Conservation (phyloP, 176 grass and related monocot genomes). For the Triticum monococcum region DNA sequence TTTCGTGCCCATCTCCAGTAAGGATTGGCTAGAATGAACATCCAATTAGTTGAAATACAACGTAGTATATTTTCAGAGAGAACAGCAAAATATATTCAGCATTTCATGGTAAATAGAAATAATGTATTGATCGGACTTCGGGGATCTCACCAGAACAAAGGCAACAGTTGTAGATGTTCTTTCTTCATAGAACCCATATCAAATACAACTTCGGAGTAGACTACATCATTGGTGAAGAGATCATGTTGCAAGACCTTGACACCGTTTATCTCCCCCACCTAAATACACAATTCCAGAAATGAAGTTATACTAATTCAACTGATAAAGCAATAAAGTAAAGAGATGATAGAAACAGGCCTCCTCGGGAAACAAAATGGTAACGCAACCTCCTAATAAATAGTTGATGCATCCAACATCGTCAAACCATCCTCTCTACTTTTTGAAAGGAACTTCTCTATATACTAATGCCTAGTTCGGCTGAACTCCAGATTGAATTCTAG, state of each 20-base stretch:
- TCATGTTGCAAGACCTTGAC: constrained; percentile 97
- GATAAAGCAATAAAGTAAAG: constrained; percentile 24
- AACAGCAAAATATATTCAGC: background rate
- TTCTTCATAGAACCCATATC: constrained; percentile 93
- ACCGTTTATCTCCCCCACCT: constrained; percentile 92
- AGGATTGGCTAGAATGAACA: constrained; percentile 76
- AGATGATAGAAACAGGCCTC: background rate
- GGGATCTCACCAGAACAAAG: constrained; percentile 84
- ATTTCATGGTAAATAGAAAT: constrained; percentile 17
- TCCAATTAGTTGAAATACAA: constrained; percentile 34
- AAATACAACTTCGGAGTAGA: constrained; percentile 93
- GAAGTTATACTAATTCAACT: background rate
- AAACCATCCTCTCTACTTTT: background rate
- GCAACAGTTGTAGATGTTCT: constrained; percentile 85
- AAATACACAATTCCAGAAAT: constrained; percentile 18
- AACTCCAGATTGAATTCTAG: background rate
- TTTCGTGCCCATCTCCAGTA: constrained; percentile 99
- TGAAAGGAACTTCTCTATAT: background rate
- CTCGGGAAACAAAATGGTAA: constrained; percentile 16
- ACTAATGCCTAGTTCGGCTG: background rate
- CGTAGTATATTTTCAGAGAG: background rate
- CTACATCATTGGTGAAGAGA: constrained; percentile 95
- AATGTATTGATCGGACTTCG: constrained; percentile 1
- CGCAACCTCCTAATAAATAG: background rate
- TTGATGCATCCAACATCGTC: background rate